Evolutionary conservation across 805 yeast species (phyloP), one percentile per base, ranked within the genome.

Genomic region (Candida ovalis): DNA sequence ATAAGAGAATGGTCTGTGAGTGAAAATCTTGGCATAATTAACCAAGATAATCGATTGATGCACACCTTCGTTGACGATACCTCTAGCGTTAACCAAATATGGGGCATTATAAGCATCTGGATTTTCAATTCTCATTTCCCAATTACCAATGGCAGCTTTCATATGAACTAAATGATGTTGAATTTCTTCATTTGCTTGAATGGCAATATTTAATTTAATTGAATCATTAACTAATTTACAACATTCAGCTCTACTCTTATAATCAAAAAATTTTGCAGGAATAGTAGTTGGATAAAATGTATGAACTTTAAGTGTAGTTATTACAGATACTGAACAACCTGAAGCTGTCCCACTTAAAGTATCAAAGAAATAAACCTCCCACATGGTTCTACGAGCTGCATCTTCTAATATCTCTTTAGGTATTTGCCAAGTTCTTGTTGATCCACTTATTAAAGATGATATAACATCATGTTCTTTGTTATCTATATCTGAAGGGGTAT

Each of bases 271-370:
- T 2, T 57, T 54, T 17, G 61, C 58, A 1, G 71, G 44, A 3
- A 77, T 73, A 0, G 51, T 47, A 0, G 57, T 51, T 2, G 82
- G 82, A 53, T 63, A 76, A 1, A 67, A 52, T 3, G 72, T 67
- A n/a, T 64, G 57, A 33, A 72, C 62, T 27, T 66, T 61, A 1
- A 64, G 45, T 2, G 67, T 58, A 1, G 77, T 70, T 15, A 78
- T 51, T 10, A 60, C 55, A 1, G 80, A 74, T 13, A 68, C 58
- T 1, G 78, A 61, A 43, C 63, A 66, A 10, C 81, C 82, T 43
- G 77, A 78, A 0, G 82, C 79, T 6, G 80, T 76, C 1, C 81
- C 82, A 50, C 76, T 74, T 33, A 76, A 64, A 9, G 77, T 74
- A 58, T 77, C 82, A 44, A 77, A 66, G 55, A 76, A 77, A 54